These are phyloP conservation scores for Pleurotus tuber-regium DNA, from an alignment of 768 basidiomycete genomes.

Conservation along the genomic window DNA sequence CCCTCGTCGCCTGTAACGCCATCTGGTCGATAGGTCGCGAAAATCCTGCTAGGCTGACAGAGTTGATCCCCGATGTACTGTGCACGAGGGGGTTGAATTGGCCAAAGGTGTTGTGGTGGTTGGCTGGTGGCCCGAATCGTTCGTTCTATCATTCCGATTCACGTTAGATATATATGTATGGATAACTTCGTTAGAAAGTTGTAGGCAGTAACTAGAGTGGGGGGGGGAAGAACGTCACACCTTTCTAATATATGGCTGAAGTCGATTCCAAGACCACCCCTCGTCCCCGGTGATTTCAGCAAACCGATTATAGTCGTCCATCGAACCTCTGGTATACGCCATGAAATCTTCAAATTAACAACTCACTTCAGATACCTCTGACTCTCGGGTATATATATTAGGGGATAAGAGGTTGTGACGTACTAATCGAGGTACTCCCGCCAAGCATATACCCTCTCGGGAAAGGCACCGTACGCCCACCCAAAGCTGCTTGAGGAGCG, in stretches of 20 bases:
- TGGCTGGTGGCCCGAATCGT: conserved; percentile 21
- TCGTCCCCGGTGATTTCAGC: conserved; percentile 22
- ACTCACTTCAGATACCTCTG: too few relatives aligned
- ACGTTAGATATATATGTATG: too few relatives aligned
- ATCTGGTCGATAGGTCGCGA: conserved; percentile 16
- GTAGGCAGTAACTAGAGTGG: too few relatives aligned
- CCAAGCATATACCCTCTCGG: conserved; percentile 20
- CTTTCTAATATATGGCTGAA: conserved; percentile 23
- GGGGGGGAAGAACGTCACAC: conserved; percentile 14
- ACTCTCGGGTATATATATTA: background rate
- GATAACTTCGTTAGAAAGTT: background rate
- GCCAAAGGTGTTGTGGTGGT: conserved; percentile 25
- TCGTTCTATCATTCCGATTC: too few relatives aligned
- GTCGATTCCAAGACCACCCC: conserved; percentile 28
- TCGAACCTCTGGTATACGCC: conserved; percentile 24
- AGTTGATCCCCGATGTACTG: conserved; percentile 21
- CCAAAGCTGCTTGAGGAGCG: conserved; percentile 16
- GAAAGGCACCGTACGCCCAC: conserved; percentile 14
- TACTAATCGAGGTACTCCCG: conserved; percentile 17
- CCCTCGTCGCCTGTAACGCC: conserved; percentile 20
- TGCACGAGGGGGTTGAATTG: conserved; percentile 27
- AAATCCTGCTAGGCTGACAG: conserved; percentile 23
- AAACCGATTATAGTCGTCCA: conserved; percentile 25
- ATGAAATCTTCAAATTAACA: conserved; percentile 19
- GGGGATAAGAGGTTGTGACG: background rate